Base-by-base conservation (phyloP, 2,329 filamentous ascomycete genomes). In the Emmonsiellopsis sp. region DNA sequence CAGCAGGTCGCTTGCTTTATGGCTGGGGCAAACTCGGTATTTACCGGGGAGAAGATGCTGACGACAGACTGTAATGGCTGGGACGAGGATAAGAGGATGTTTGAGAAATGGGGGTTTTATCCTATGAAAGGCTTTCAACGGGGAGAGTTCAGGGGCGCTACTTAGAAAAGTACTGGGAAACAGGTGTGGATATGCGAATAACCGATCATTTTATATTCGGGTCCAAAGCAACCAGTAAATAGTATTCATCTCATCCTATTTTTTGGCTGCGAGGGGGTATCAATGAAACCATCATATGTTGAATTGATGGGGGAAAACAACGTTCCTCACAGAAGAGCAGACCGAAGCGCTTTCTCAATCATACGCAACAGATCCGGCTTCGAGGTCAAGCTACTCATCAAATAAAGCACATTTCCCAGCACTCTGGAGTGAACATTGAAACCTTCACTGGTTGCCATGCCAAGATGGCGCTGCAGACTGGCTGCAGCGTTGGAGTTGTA, bases 31-130 rank as follows among this genome's bases (percentile, higher is more conserved):
- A 95, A 95, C 63, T 90, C 90, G n/a, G 86, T 95, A 36, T 95
- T 95, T 66, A 95, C 90, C 0, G 90, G 90, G 7, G 90, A 95
- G 74, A 95, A 92, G 78, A 95, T 95, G 90, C 69, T 95, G 71
- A 95, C 90, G 4, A 95, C 90, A 0, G 87, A 90, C 54, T 94
- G 88, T 67, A 91, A 88, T 61, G 88, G 88, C 33, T 95, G 88
- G 87, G 88, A 93, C 57, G 87, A 94, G 70, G 90, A 95, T 64
- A 84, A 81, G 57, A 83, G 75, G 42, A 88, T 95, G 83, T 94
- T 95, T 72, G 80, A 84, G 2, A 79, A 82, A 50, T 95, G 88
- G 86, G 90, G 90, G 0, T 73, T 93, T 55, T 77, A 81, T 63
- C 87, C 89, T 1, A 95, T 95, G 88, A 71, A 75, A 58, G 74